Conservation (phyloP, 352 stramenopile genomes). For the Discostella stelligera region DNA sequence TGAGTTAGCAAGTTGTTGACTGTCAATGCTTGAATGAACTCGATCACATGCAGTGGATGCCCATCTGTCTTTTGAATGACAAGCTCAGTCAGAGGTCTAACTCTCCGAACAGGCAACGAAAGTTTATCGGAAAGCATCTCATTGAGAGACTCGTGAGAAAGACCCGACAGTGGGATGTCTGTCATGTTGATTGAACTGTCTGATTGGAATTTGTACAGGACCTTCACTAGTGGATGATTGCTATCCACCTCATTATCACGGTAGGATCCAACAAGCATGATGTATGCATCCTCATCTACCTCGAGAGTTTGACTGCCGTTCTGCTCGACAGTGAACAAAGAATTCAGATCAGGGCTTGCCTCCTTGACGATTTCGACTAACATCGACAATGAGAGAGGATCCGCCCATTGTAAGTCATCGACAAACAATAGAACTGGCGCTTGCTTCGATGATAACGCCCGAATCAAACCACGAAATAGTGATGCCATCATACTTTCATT, state of each 20-base stretch:
- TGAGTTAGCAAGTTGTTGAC: conserved; percentile 22
- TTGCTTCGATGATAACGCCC: conserved; percentile 1
- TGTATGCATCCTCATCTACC: neutral
- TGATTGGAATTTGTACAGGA: neutral
- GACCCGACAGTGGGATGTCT: conserved; percentile 1
- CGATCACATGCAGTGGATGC: conserved; percentile 22
- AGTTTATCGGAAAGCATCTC: conserved; percentile 24
- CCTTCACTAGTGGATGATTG: conserved; percentile 12
- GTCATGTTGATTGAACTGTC: conserved; percentile 15
- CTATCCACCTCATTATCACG: conserved; percentile 31
- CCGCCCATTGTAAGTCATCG: neutral
- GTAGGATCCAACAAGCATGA: conserved; percentile 27
- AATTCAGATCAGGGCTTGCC: neutral
- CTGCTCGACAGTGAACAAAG: neutral
- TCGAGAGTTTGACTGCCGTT: neutral
- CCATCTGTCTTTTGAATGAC: conserved; percentile 1
- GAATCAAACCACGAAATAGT: neutral
- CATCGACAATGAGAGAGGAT: neutral
- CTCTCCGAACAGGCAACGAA: conserved; percentile 14
- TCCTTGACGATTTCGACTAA: neutral
- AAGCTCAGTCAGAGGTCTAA: conserved; percentile 17
- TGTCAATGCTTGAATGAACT: conserved; percentile 27
- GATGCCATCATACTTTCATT: conserved; percentile 10
- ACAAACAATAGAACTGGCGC: conserved; percentile 2
- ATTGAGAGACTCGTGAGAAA: conserved; percentile 17